Base-by-base conservation (phyloP, 164 flowering plant genomes). In the Dillenia turbinata region DNA sequence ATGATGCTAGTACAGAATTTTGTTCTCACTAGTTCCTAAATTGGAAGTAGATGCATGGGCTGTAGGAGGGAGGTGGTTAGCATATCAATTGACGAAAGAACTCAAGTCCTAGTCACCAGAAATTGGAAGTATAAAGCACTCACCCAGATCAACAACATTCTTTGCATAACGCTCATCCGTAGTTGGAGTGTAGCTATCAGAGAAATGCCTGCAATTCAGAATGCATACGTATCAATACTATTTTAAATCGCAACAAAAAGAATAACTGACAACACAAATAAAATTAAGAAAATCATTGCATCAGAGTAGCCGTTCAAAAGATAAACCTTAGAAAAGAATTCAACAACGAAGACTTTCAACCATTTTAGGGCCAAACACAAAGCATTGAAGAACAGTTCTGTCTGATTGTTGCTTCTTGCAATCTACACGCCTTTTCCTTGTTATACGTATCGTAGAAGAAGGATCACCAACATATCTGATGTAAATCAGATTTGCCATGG, bases 361-460 rank as follows among this genome's bases (percentile, higher is more conserved):
- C 66, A 74, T 79, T 71, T 70, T 79, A 26, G 97, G 97, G 55
- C 99, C 99, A 82, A 91, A 89, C 61, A 95, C 96, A 76, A 86
- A 91, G 73, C 99, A 95, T 66, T 92, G 97, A 77, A 76, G 83
- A 65, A 92, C 96, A 72, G 85, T 88, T 80, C 97, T 80, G 17
- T 88, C 97, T 8, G 89, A 69, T 49, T 85, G 96, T 71, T 87
- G 85, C 77, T 84, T 86, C 71, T 84, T 92, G 40, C 96, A 86
- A 68, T 95, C 96, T 54, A 79, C 9, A 4, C 82, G 74, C 62
- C 97, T 84, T 69, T 73, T 82, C 71, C 90, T 80, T 33, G 97
- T 95, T 44, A 88, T 70, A 67, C 78, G 85, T 54, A 89, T 66
- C 4, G 96, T 85, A 52, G 97, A 77, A 49, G 89, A 51, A 56